phyloP scores from a whole-genome alignment of 495 filamentous ascomycete species.

The Podospora comata region DNA sequence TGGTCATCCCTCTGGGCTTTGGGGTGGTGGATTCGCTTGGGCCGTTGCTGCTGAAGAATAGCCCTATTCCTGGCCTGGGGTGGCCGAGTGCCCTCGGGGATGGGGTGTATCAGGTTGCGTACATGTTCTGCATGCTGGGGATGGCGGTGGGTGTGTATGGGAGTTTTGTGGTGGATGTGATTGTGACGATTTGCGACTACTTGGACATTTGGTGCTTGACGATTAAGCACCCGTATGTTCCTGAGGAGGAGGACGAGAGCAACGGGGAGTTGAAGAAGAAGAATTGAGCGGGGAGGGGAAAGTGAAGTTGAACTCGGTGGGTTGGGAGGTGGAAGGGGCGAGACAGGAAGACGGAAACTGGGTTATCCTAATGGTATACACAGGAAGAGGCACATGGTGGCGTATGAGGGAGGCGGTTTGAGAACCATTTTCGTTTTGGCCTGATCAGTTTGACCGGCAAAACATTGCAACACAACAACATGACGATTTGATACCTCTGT shows the following conservation, averaged over 20 bases:
- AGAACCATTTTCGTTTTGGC: background rate
- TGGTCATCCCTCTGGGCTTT: conserved; percentile 62
- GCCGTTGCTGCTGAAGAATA: conserved; percentile 52
- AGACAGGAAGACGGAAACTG: background rate
- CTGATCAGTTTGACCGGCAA: background rate
- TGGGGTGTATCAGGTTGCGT: conserved; percentile 76
- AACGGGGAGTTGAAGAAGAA: conserved; percentile 28
- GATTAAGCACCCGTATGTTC: conserved; percentile 73
- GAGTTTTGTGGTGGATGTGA: conserved; percentile 93
- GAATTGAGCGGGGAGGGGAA: conserved; percentile 27
- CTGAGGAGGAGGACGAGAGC: conserved; percentile 37
- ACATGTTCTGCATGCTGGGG: conserved; percentile 80
- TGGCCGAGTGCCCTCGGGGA: conserved; percentile 78
- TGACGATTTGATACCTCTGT: background rate
- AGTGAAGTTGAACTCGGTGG: conserved; percentile 22
- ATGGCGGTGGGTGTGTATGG: conserved; percentile 82
- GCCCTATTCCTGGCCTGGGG: conserved; percentile 57
- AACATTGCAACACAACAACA: background rate
- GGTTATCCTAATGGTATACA: conserved; percentile 3
- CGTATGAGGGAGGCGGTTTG: background rate
- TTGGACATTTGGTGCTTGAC: conserved; percentile 97
- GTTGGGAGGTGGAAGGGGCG: background rate
- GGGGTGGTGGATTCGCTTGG: conserved; percentile 77
- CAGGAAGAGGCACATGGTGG: background rate
- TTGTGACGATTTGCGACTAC: conserved; percentile 95